Evolutionary conservation across 352 stramenopile species (phyloP).

Genomic region (Pythium myriotylum): DNA sequence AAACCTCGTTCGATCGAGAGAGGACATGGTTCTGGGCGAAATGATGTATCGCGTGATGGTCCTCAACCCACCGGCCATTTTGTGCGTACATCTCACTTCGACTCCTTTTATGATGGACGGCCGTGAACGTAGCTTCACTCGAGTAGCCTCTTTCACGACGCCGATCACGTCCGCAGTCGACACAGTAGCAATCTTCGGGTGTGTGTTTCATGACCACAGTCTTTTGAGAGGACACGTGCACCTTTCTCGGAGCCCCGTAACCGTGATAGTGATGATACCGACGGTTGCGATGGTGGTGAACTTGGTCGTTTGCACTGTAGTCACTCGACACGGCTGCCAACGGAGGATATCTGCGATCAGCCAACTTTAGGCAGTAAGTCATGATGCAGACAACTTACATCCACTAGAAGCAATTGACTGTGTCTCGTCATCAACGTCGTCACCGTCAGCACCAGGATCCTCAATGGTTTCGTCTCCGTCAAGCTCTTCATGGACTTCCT

Average conservation of each 20-base stretch:
- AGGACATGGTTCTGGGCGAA: constrained; percentile 10
- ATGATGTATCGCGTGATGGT: constrained; percentile 3
- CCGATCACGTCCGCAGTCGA: constrained; percentile 2
- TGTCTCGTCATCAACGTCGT: constrained; percentile 2
- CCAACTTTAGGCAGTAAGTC: too few relatives aligned
- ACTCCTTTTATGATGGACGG: constrained; percentile 19
- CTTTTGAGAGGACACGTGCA: constrained; percentile 24
- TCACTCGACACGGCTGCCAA: constrained; percentile 16
- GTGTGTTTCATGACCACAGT: constrained; percentile 20
- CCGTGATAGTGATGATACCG: background rate
- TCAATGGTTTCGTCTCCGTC: background rate
- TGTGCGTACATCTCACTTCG: constrained; percentile 19
- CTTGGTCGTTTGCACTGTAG: constrained; percentile 6
- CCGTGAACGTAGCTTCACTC: background rate
- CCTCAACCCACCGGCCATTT: constrained; percentile 6
- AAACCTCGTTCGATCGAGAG: background rate
- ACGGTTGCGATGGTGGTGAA: background rate
- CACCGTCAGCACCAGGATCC: constrained; percentile 1
- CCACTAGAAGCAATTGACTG: constrained; percentile 16
- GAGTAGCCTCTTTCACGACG: background rate
- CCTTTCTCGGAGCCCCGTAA: constrained; percentile 2
- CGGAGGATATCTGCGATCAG: background rate
- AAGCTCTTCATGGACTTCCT: background rate
- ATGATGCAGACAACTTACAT: constrained; percentile 8
- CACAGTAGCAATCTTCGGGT: constrained; percentile 9